Evolutionary conservation across 768 basidiomycete genomes (phyloP), one percentile per base, ranked within the genome.

Genomic region (Trametes maxima): DNA sequence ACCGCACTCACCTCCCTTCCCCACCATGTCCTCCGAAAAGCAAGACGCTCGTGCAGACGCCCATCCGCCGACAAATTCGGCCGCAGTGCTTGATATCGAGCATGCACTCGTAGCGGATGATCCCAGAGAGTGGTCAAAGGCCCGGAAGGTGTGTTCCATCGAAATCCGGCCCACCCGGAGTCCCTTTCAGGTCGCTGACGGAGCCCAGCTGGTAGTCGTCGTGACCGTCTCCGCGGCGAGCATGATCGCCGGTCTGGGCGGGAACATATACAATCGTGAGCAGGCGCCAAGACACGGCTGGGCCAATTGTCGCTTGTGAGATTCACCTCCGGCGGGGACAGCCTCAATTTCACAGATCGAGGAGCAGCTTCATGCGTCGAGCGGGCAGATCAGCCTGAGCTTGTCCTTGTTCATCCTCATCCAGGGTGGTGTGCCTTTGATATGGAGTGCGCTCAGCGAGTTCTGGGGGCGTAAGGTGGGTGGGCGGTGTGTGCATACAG

Each of bases 381-480:
- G 78, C 50, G 72, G 78, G 12, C 80, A 89, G 63, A 85, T 94
- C 59, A 87, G 89, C 62, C 77, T 85, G 72, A 83, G 82, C 60
- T 75, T 92, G 14, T 86, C 89, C 0, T 62, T 87, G n/a, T 93
- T 90, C 71, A 89, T 91, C 59, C 73, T 87, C 2, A 67, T 90
- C 12, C 92, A 93, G 71, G 91, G 92, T 2, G 71, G 75, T 12
- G 73, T 85, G 54, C 92, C 91, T 0, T 67, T 90, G 12, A 37
- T 87, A 3, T 92, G 91, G 90, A 82, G 79, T 55, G 81, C 84
- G 0, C 74, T 88, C 24, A 87, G 86, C 57, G 92, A 94, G 72
- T 82, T 93, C 35, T 86, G 84, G 68, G 92, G 91, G 8, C 77
- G 91, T 54, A 92, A 85, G 78, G 86, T 85, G 63, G 21, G 78